phyloP scores from a whole-genome alignment of 495 filamentous ascomycete genomes.

The Trichocladium antarcticum region DNA sequence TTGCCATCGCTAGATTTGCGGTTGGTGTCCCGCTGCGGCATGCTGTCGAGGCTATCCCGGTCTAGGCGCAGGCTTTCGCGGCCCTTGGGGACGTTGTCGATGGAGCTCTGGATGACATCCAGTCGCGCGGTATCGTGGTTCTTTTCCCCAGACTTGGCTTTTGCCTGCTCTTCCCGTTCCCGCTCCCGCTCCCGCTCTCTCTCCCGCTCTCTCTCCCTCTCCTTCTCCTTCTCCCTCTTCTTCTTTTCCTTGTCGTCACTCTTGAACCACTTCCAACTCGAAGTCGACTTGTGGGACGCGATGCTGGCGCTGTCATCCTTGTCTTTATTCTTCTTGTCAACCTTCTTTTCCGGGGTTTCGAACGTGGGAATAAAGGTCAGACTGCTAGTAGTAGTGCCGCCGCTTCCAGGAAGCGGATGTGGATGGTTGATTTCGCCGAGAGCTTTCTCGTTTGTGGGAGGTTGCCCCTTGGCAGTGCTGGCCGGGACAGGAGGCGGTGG shows the following conservation, averaged over 20 bases:
- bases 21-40: slow-evolving; percentile 67
- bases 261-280: slow-evolving; percentile 60
- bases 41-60: slow-evolving; percentile 57
- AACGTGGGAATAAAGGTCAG: slow-evolving; percentile 78
- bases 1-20: slow-evolving; percentile 68
- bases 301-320: slow-evolving; percentile 36
- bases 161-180: slow-evolving; percentile 46
- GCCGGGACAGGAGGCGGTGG: slow-evolving; percentile 4
- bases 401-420: slow-evolving; percentile 61
- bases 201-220: slow-evolving; percentile 47
- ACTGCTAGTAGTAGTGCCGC: slow-evolving; percentile 55
- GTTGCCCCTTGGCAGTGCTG: slow-evolving; percentile 15
- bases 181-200: slow-evolving; percentile 41
- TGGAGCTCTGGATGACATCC: slow-evolving; percentile 72
- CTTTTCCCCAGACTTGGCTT: slow-evolving; percentile 45
- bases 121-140: slow-evolving; percentile 63
- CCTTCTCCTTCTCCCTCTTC: slow-evolving; percentile 45
- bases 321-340: slow-evolving; percentile 52
- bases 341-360: slow-evolving; percentile 54
- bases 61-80: slow-evolving; percentile 76
- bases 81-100: slow-evolving; percentile 53
- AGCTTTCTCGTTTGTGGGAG: slow-evolving; percentile 16
- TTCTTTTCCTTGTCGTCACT: slow-evolving; percentile 36
- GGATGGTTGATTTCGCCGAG: slow-evolving; percentile 53
- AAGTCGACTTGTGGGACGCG: slow-evolving; percentile 61